These are phyloP conservation scores for Noccaea caerulescens DNA, from an alignment of 345 rosid genomes.

Conservation along the genomic window DNA sequence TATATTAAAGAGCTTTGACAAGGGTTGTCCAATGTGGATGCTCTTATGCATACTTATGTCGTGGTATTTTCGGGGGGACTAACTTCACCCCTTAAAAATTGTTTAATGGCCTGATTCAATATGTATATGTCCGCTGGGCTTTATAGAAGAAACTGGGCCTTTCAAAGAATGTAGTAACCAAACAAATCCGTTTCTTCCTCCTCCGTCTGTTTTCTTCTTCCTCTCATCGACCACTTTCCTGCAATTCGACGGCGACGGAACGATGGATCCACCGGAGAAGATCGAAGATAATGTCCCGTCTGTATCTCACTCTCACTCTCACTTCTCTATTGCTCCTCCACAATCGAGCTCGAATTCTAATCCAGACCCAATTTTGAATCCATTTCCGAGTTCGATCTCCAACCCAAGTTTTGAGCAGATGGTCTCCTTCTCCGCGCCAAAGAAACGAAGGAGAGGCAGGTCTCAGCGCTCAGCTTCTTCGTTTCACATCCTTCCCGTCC, in stretches of 20 bases:
- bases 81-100: too few species aligned
- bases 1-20: too few species aligned
- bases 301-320: slow-evolving; percentile 51
- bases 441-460: slow-evolving; percentile 86
- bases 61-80: too few species aligned
- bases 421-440: slow-evolving; percentile 70
- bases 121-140: neutral
- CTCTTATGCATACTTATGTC: too few species aligned
- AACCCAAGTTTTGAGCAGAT: slow-evolving; percentile 46
- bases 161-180: slow-evolving; percentile 8
- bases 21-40: too few species aligned
- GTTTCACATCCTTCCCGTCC: slow-evolving; percentile 45
- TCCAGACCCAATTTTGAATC: slow-evolving; percentile 34
- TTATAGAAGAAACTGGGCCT: neutral
- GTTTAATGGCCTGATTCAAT: too few species aligned
- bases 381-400: slow-evolving; percentile 35
- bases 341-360: slow-evolving; percentile 48
- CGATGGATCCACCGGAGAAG: slow-evolving; percentile 55
- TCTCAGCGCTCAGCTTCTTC: slow-evolving; percentile 65
- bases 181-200: slow-evolving; percentile 30
- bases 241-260: slow-evolving; percentile 26
- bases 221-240: slow-evolving; percentile 13
- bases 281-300: slow-evolving; percentile 48
- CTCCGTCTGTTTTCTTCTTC: slow-evolving; percentile 11
- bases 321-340: slow-evolving; percentile 48